Conservation (phyloP, 352 stramenopile genomes). For the Globisporangium spinosum region DNA sequence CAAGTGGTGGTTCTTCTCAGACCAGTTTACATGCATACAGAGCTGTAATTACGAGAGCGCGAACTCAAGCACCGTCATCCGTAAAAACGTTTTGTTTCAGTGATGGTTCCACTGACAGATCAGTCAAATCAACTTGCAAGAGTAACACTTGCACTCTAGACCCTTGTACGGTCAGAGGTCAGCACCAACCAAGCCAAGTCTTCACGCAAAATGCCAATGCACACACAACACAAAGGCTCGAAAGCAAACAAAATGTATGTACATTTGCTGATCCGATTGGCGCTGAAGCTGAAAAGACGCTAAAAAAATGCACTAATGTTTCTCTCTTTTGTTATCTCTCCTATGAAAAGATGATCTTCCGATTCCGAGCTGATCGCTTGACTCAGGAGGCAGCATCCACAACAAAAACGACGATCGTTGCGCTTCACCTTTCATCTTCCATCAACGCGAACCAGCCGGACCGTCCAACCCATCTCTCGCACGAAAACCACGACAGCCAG, state of each 20-base stretch:
- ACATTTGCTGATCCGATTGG: slow-evolving; percentile 11
- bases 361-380: slow-evolving; percentile 3
- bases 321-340: slow-evolving; percentile 16
- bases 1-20: too few relatives aligned
- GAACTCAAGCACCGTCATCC: too few relatives aligned
- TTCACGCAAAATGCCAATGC: background rate
- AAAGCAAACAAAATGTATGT: slow-evolving; percentile 2
- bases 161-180: too few relatives aligned
- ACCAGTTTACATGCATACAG: too few relatives aligned
- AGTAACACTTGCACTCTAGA: too few relatives aligned
- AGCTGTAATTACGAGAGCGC: too few relatives aligned
- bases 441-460: background rate
- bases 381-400: background rate
- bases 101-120: too few relatives aligned
- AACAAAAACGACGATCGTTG: background rate
- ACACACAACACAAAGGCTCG: background rate
- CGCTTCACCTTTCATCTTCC: background rate
- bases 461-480: background rate
- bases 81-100: too few relatives aligned
- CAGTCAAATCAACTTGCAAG: too few relatives aligned
- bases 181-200: too few relatives aligned
- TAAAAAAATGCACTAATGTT: slow-evolving; percentile 17
- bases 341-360: slow-evolving; percentile 5
- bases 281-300: slow-evolving; percentile 1
- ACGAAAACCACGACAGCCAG: background rate